Evolutionary conservation across 2,329 filamentous ascomycete genomes (phyloP).

Genomic region (Samsoniella hepiali): DNA sequence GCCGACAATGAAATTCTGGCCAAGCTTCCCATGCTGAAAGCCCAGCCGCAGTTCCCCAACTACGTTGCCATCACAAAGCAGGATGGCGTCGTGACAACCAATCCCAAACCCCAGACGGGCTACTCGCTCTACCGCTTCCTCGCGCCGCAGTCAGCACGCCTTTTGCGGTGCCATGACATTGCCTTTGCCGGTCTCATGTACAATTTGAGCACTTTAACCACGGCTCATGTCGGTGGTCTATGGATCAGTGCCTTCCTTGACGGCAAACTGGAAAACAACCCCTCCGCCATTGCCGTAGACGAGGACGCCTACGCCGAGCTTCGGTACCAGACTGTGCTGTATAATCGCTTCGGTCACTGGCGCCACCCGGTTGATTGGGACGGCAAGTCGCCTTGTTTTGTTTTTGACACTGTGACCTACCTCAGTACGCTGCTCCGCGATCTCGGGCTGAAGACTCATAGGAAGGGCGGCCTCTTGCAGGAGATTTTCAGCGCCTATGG

Average conservation of each 20-base stretch:
- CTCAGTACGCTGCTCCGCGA: slow-evolving; percentile 64
- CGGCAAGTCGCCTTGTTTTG: slow-evolving; percentile 61
- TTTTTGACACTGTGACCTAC: slow-evolving; percentile 72
- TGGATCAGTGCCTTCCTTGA: slow-evolving; percentile 63
- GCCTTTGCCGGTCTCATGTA: slow-evolving; percentile 43
- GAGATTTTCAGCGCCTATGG: slow-evolving; percentile 54
- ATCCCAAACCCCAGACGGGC: slow-evolving; percentile 30
- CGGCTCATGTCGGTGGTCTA: slow-evolving; percentile 47
- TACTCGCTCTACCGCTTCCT: slow-evolving; percentile 46
- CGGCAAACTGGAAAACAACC: slow-evolving; percentile 21
- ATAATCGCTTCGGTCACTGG: slow-evolving; percentile 66
- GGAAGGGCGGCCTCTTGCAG: slow-evolving; percentile 48
- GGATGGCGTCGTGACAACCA: slow-evolving; percentile 35
- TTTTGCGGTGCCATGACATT: slow-evolving; percentile 38
- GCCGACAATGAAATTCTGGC: slow-evolving; percentile 53
- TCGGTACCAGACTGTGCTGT: slow-evolving; percentile 56
- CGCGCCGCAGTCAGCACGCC: slow-evolving; percentile 36
- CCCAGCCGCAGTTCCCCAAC: slow-evolving; percentile 47
- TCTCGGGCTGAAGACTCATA: slow-evolving; percentile 53
- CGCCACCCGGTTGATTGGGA: slow-evolving; percentile 67
- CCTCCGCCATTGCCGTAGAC: slow-evolving; percentile 12
- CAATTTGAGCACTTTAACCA: slow-evolving; percentile 39
- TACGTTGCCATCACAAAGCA: slow-evolving; percentile 42
- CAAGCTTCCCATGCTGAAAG: slow-evolving; percentile 49
- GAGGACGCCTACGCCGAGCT: slow-evolving; percentile 37